Base-by-base conservation (phyloP, 2,329 filamentous ascomycete species). In the Diaporthe helianthi region DNA sequence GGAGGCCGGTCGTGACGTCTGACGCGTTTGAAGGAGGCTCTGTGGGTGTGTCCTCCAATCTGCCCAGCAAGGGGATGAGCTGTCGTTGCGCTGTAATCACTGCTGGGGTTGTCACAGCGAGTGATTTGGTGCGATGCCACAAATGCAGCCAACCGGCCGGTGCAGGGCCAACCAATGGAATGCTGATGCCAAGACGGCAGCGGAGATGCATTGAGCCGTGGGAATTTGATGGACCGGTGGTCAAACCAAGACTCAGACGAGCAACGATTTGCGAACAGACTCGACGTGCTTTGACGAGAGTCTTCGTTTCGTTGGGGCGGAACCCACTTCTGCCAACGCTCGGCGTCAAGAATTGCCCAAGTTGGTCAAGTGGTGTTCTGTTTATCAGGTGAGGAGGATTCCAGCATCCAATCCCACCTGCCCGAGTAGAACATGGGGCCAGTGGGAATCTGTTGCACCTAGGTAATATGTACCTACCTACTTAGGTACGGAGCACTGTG, bases 201-300 rank as follows among this genome's bases (percentile, higher is more conserved):
- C 41, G 24, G 12, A 33, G 58, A 61, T 24, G 58, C 58, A 63
- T 63, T 63, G 58, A 63, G 58, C 58, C 58, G 58, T 49, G 44
- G n/a, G 44, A 13, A 49, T 49, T 26, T 49, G 44, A 63, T 63
- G 58, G n/a, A 36, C 58, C 22, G 58, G 44, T 49, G 58, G 58
- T 63, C 58, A 49, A 63, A 49, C 41, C 41, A 63, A 22, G 41
- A 36, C 41, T 24, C 26, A 46, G 58, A 47, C 29, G 58, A 47
- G 58, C 58, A 49, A 26, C 26, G 38, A 61, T 47, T 47, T 24
- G 58, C 41, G 41, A 47, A 33, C 41, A 7, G 24, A 63, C 36
- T 15, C 36, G 36, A 15, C 12, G 36, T 49, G 58, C 58, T 63
- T 63, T 19, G 58, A 63, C 29, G 29, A 63, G 41, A 63, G 41